phyloP scores from a whole-genome alignment of 306 rosid genomes.

The Ceratonia siliqua region DNA sequence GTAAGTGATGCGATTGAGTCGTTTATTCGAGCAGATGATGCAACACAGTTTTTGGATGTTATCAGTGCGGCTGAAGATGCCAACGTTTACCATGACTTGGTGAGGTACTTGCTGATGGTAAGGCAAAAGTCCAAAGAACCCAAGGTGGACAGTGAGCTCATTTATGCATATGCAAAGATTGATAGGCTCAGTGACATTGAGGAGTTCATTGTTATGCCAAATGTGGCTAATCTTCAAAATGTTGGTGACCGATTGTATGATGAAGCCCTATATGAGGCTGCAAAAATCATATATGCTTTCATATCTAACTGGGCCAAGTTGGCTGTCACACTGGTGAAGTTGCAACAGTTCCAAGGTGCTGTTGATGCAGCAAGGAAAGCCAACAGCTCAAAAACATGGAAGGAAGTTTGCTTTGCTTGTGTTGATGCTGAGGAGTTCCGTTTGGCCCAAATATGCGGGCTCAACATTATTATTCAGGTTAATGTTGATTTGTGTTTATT shows the following conservation, averaged over 20 bases:
- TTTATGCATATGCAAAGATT: slow-evolving; percentile 96
- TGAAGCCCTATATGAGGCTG: slow-evolving; percentile 96
- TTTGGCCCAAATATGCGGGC: slow-evolving; percentile 98
- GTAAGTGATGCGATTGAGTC: slow-evolving; percentile 98
- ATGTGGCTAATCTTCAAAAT: slow-evolving; percentile 94
- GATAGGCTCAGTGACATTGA: slow-evolving; percentile 95
- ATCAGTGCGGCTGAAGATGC: slow-evolving; percentile 87
- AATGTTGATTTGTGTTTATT: slow-evolving; percentile 25
- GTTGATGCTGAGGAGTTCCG: slow-evolving; percentile 99
- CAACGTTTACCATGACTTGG: slow-evolving; percentile 90
- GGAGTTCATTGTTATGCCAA: slow-evolving; percentile 96
- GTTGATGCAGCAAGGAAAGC: slow-evolving; percentile 99
- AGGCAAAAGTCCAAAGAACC: slow-evolving; percentile 93
- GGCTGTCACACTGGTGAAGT: slow-evolving; percentile 89
- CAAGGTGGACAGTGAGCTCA: slow-evolving; percentile 96
- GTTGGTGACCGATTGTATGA: slow-evolving; percentile 96
- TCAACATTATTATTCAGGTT: slow-evolving; percentile 96
- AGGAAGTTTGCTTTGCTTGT: slow-evolving; percentile 99
- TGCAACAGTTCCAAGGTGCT: slow-evolving; percentile 95
- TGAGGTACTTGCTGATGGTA: slow-evolving; percentile 93
- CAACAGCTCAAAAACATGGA: slow-evolving; percentile 99
- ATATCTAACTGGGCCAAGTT: slow-evolving; percentile 99
- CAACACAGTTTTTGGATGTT: slow-evolving; percentile 91
- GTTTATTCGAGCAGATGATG: slow-evolving; percentile 95
- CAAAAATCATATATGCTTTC: slow-evolving; percentile 90